Conservation (phyloP, 768 basidiomycete species). For the Collybiopsis confluens region DNA sequence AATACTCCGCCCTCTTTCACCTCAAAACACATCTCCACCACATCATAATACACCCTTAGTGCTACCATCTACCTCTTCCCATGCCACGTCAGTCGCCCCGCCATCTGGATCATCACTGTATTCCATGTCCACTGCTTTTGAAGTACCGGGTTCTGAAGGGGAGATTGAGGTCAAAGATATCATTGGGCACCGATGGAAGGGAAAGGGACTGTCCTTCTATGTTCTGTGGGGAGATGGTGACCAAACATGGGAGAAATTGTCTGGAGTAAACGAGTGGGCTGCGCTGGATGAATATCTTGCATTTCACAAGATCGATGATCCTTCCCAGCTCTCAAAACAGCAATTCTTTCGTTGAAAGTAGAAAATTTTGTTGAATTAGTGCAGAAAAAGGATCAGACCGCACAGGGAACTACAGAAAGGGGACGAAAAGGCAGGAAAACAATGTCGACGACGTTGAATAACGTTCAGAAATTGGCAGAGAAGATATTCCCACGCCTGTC, state of each 20-base stretch:
- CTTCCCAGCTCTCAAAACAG: background rate
- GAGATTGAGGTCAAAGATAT: background rate
- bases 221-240: slow-evolving; percentile 2
- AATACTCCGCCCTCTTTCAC: background rate
- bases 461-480: too few species aligned
- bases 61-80: background rate
- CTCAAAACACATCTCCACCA: too few species aligned
- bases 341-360: background rate
- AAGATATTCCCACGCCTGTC: too few species aligned
- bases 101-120: background rate
- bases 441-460: too few species aligned
- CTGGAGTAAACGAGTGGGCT: background rate
- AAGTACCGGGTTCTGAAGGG: too few species aligned
- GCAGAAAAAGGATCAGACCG: too few species aligned
- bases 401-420: too few species aligned
- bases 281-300: slow-evolving; percentile 1
- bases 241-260: background rate
- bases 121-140: too few species aligned
- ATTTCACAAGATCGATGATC: background rate
- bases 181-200: background rate
- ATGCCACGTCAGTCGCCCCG: background rate
- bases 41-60: too few species aligned
- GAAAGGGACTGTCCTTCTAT: background rate
- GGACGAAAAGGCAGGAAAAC: too few species aligned
- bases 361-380: too few species aligned